phyloP scores from a whole-genome alignment of 1,284 basidiomycete species.

The Jaminaea rosea region DNA sequence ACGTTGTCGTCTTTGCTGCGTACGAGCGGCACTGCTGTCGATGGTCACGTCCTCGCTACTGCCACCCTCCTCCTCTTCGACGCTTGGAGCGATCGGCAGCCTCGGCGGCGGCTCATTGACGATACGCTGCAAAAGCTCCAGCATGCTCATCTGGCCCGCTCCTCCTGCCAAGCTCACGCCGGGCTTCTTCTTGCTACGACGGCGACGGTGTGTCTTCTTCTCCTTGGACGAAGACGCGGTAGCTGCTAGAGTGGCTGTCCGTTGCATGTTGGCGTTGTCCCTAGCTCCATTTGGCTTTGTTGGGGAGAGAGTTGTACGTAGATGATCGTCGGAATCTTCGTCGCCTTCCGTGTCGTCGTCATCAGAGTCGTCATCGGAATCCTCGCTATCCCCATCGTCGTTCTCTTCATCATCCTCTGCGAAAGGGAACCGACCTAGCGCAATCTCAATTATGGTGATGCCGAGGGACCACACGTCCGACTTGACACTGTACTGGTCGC shows the following conservation, averaged over 20 bases:
- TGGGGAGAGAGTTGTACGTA: constrained; percentile 32
- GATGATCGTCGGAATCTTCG: constrained; percentile 20
- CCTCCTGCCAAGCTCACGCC: constrained; percentile 82
- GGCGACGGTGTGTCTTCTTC: constrained; percentile 39
- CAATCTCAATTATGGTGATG: constrained; percentile 87
- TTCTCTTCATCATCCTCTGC: constrained; percentile 16
- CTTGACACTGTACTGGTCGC: constrained; percentile 91
- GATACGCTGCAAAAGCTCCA: constrained; percentile 92
- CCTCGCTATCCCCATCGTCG: too few relatives aligned
- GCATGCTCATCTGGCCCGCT: constrained; percentile 82
- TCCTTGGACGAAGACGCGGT: constrained; percentile 5
- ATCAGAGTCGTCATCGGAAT: not conserved
- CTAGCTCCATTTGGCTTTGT: constrained; percentile 18
- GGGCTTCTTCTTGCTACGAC: constrained; percentile 51
- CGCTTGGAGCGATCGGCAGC: constrained; percentile 13
- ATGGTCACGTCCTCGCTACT: not conserved
- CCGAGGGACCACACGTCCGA: constrained; percentile 96
- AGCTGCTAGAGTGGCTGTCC: too few relatives aligned
- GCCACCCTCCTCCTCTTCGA: not conserved
- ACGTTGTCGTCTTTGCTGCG: too few relatives aligned
- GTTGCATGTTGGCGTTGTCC: too few relatives aligned
- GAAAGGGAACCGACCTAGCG: constrained; percentile 86
- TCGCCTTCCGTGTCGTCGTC: constrained; percentile 15
- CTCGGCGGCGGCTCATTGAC: constrained; percentile 57
- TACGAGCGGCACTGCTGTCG: not conserved